Conservation (phyloP, 345 rosid genomes). For the Raphanus raphanistrum region DNA sequence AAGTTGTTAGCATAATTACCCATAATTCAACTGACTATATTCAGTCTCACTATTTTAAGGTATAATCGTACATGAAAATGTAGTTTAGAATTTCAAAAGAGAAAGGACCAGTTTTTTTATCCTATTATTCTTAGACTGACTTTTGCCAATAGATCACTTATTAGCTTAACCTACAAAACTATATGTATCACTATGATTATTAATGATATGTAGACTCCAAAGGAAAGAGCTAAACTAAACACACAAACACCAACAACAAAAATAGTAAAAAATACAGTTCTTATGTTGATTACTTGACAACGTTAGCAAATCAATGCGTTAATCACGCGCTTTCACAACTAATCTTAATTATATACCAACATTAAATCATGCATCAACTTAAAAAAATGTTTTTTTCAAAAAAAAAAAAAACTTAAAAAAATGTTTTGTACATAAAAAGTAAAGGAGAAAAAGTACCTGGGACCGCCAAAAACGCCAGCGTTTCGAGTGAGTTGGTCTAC, state of each 20-base stretch:
- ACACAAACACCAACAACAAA: constrained; percentile 1
- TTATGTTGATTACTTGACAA: constrained; percentile 4
- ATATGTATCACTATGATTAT: neutral
- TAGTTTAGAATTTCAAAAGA: neutral
- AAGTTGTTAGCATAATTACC: neutral
- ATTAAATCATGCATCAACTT: constrained; percentile 14
- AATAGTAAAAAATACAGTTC: neutral
- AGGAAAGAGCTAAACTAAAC: neutral
- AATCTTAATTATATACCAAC: constrained; percentile 3
- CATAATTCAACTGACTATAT: neutral
- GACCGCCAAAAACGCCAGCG: constrained; percentile 68
- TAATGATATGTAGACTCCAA: neutral
- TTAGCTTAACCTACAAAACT: constrained; percentile 10
- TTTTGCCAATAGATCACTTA: neutral
- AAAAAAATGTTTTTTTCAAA: neutral
- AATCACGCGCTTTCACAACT: constrained; percentile 32
- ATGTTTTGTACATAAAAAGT: neutral
- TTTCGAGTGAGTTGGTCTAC: constrained; percentile 62
- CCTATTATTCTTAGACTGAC: neutral
- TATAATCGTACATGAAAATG: neutral
- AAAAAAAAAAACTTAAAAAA: neutral
- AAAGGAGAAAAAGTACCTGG: constrained; percentile 46
- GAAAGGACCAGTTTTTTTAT: neutral
- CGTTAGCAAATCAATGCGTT: constrained; percentile 18
- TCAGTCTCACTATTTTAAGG: neutral